These are phyloP conservation scores for Acarospora socialis DNA, from an alignment of 2,329 filamentous ascomycete genomes.

Conservation along the genomic window DNA sequence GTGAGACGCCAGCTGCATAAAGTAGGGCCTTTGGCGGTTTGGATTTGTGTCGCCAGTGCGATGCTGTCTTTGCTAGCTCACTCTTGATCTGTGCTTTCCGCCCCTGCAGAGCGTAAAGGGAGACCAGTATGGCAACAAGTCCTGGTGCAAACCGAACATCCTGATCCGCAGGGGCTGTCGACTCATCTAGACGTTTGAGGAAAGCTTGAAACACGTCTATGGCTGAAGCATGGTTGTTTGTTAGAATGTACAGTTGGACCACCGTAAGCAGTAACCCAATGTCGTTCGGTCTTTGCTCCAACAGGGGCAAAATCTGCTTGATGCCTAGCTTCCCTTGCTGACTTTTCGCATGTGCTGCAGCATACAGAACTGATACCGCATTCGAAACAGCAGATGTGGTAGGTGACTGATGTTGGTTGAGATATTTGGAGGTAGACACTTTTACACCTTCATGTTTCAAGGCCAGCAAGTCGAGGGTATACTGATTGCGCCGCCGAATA, in stretches of 20 bases:
- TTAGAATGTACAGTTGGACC: slow-evolving; percentile 64
- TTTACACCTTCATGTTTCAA: slow-evolving; percentile 46
- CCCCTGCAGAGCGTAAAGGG: slow-evolving; percentile 63
- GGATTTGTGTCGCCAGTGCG: slow-evolving; percentile 60
- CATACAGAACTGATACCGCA: slow-evolving; percentile 49
- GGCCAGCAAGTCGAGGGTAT: slow-evolving; percentile 43
- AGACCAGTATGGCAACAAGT: slow-evolving; percentile 63
- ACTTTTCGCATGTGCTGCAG: slow-evolving; percentile 57
- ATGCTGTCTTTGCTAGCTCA: slow-evolving; percentile 65
- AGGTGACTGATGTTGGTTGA: slow-evolving; percentile 33
- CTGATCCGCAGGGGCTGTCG: slow-evolving; percentile 37
- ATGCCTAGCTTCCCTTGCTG: slow-evolving; percentile 52
- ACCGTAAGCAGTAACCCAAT: slow-evolving; percentile 67
- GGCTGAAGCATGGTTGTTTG: slow-evolving; percentile 58
- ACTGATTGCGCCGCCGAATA: slow-evolving; percentile 38
- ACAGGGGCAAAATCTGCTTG: slow-evolving; percentile 51
- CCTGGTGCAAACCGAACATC: slow-evolving; percentile 73
- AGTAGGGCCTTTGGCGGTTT: slow-evolving; percentile 51
- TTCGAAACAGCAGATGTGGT: slow-evolving; percentile 38
- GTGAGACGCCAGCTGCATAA: slow-evolving; percentile 65
- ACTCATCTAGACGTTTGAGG: slow-evolving; percentile 55
- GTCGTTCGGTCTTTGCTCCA: slow-evolving; percentile 64
- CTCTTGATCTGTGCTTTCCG: slow-evolving; percentile 56
- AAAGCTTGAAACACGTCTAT: slow-evolving; percentile 63
- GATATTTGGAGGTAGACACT: slow-evolving; percentile 36